phyloP scores from a whole-genome alignment of 306 rosid species.

The Trifolium subterraneum region DNA sequence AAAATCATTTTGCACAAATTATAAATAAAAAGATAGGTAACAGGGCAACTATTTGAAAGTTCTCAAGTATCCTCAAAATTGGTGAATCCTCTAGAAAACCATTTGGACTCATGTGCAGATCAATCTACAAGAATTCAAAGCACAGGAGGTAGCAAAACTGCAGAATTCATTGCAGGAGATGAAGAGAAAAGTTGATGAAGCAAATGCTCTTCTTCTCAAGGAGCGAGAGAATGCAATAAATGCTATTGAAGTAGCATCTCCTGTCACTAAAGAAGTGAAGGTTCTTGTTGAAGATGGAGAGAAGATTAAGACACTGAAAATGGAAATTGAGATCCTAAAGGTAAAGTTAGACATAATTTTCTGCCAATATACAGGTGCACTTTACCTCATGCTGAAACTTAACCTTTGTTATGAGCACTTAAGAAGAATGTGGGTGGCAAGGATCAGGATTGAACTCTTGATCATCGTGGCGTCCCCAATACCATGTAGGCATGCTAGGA shows the following conservation, averaged over 20 bases:
- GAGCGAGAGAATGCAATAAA: conserved; percentile 71
- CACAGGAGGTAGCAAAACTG: conserved; percentile 74
- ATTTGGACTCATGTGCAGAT: conserved; percentile 61
- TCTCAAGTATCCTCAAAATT: conserved; percentile 25
- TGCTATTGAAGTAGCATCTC: conserved; percentile 69
- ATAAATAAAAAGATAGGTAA: conserved; percentile 23
- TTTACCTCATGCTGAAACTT: conserved; percentile 24
- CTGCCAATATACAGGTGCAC: conserved; percentile 18
- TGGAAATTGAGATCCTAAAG: conserved; percentile 72
- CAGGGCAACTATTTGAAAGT: conserved; percentile 24
- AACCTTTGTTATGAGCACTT: background rate
- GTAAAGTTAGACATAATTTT: conserved; percentile 51
- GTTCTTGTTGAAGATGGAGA: conserved; percentile 78
- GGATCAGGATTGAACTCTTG: conserved; percentile 17
- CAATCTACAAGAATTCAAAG: conserved; percentile 82
- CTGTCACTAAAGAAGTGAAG: conserved; percentile 74
- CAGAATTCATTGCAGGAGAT: conserved; percentile 73
- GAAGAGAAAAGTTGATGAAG: conserved; percentile 71
- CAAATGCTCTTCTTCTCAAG: conserved; percentile 64
- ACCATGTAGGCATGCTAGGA: conserved; percentile 8
- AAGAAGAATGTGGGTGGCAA: conserved; percentile 13
- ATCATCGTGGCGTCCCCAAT: conserved; percentile 11
- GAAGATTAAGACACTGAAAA: conserved; percentile 60
- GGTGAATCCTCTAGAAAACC: conserved; percentile 37
- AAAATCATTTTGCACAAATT: background rate